phyloP scores from a whole-genome alignment of 1,284 basidiomycete genomes.

The Apiotrichum porosum region DNA sequence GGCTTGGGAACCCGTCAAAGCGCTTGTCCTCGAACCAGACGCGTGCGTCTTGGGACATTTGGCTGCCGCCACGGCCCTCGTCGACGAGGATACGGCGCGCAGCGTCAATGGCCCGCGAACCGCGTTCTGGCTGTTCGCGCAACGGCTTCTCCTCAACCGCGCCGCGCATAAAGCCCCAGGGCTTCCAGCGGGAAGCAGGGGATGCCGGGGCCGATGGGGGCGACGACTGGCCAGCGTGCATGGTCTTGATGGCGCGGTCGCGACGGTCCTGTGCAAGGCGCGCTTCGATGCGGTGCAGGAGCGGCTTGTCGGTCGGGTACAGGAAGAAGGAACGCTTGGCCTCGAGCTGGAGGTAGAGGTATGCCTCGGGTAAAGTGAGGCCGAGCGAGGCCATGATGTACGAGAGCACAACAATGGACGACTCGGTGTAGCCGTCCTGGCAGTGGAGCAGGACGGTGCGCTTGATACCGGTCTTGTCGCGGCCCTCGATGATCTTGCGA shows the following conservation, averaged over 20 bases:
- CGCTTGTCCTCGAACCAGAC: constrained; percentile 87
- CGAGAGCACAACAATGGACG: constrained; percentile 77
- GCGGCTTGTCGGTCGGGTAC: constrained; percentile 70
- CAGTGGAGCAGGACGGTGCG: constrained; percentile 47
- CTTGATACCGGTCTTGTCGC: constrained; percentile 33
- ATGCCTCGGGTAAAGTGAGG: constrained; percentile 76
- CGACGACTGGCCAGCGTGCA: constrained; percentile 4
- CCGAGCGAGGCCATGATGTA: constrained; percentile 76
- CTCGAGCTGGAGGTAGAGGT: constrained; percentile 61
- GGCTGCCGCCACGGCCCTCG: constrained; percentile 24
- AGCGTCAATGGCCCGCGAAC: constrained; percentile 16
- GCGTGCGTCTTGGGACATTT: constrained; percentile 47
- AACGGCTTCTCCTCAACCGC: constrained; percentile 1
- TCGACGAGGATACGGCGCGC: constrained; percentile 27
- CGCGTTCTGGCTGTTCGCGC: not conserved
- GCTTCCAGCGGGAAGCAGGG: constrained; percentile 28
- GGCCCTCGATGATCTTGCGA: constrained; percentile 39
- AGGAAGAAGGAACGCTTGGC: constrained; percentile 75
- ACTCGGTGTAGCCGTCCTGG: constrained; percentile 65
- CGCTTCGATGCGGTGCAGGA: constrained; percentile 71
- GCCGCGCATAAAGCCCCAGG: constrained; percentile 26
- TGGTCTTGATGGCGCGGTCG: constrained; percentile 31
- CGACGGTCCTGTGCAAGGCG: constrained; percentile 49
- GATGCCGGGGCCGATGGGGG: constrained; percentile 8
- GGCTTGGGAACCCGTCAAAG: constrained; percentile 94